phyloP scores from a whole-genome alignment of 139 green algal genomes.

The Chlorella sp. region DNA sequence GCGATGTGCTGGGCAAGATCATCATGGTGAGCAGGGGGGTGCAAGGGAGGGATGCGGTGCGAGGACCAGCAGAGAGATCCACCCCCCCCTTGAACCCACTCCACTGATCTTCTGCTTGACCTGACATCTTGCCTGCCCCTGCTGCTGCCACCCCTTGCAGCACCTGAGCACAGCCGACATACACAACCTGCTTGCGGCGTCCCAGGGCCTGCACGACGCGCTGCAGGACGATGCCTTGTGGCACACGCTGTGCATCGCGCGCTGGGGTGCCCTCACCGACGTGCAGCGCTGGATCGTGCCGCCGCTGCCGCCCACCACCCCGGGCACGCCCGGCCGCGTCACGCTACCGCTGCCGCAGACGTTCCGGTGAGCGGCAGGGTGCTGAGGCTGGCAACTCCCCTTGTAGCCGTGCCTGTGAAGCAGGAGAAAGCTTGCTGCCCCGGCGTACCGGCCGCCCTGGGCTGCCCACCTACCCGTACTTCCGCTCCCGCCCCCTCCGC shows the following conservation, averaged over 20 bases:
- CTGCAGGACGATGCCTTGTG: constrained; percentile 43
- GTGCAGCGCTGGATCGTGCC: constrained; percentile 32
- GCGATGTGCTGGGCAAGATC: background rate
- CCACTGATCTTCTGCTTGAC: no score
- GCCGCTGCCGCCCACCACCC: no score
- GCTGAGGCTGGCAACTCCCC: background rate
- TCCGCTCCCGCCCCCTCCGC: no score
- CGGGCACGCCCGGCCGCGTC: background rate
- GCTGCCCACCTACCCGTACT: no score
- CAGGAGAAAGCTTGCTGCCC: no score
- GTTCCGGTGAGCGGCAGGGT: constrained; percentile 5
- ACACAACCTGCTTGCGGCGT: background rate
- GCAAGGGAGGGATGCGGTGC: no score
- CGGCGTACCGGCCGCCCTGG: no score
- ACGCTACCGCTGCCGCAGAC: background rate
- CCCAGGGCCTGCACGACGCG: background rate
- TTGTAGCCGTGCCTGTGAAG: no score
- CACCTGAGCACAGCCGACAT: constrained; percentile 30
- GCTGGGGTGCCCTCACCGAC: constrained; percentile 33
- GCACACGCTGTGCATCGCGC: constrained; percentile 25
- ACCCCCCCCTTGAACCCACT: no score
- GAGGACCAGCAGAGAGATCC: no score
- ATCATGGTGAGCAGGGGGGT: background rate
- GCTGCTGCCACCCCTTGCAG: background rate
- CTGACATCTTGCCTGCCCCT: no score